Evolutionary conservation across 2,329 filamentous ascomycete species (phyloP).

Genomic region (Fusarium neocosmosporiellum): DNA sequence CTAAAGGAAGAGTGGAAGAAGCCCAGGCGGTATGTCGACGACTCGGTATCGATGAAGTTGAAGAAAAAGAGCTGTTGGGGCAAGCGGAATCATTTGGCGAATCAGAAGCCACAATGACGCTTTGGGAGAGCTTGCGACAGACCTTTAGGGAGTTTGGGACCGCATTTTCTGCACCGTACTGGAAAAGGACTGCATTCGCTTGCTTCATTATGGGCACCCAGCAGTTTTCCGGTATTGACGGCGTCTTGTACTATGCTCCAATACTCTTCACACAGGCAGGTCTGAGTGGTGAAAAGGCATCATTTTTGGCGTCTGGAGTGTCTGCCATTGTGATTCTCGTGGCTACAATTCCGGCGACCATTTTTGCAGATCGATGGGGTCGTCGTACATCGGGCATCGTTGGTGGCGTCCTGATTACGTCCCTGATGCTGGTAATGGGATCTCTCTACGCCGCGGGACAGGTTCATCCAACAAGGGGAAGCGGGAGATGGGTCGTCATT

Average conservation of each 20-base stretch:
- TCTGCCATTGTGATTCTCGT: conserved; percentile 67
- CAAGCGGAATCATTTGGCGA: conserved; percentile 22
- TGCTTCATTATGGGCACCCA: conserved; percentile 70
- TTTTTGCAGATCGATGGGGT: conserved; percentile 68
- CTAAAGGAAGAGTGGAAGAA: conserved; percentile 54
- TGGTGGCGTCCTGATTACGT: conserved; percentile 62
- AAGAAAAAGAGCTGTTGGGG: conserved; percentile 53
- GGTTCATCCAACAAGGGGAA: conserved; percentile 50
- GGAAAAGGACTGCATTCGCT: conserved; percentile 61
- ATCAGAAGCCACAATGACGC: conserved; percentile 42
- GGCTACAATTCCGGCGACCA: conserved; percentile 63
- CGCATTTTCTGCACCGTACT: conserved; percentile 51
- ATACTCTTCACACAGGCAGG: conserved; percentile 70
- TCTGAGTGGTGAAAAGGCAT: conserved; percentile 61
- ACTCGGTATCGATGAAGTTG: conserved; percentile 57
- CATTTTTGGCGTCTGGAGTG: conserved; percentile 69
- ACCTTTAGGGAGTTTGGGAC: conserved; percentile 47
- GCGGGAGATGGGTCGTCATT: conserved; percentile 62
- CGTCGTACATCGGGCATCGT: conserved; percentile 63
- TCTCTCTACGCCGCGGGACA: conserved; percentile 58
- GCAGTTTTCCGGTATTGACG: conserved; percentile 71
- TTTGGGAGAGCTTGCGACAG: conserved; percentile 43
- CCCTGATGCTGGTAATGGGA: conserved; percentile 65
- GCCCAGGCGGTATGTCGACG: conserved; percentile 54
- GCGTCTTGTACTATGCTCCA: conserved; percentile 71